Conservation (phyloP, 495 filamentous ascomycete species). For the Penicillium canescens region DNA sequence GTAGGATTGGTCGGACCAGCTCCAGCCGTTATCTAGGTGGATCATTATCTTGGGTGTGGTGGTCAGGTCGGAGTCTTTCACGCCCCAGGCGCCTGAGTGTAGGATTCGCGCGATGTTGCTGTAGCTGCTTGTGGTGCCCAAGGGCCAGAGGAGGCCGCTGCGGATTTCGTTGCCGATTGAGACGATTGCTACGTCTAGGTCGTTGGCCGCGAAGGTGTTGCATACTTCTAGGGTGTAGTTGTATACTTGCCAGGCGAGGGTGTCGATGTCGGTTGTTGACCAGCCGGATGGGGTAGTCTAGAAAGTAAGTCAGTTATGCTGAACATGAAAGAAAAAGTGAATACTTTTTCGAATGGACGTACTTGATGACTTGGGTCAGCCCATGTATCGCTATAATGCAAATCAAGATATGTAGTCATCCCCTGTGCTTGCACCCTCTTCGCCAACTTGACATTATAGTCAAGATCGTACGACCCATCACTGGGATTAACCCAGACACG, state of each 20-base stretch:
- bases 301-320: neutral
- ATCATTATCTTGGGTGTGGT: constrained; percentile 64
- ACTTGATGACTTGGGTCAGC: constrained; percentile 48
- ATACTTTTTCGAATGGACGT: neutral
- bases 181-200: constrained; percentile 58
- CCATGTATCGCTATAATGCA: constrained; percentile 73
- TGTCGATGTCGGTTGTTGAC: constrained; percentile 55
- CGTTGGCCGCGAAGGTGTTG: constrained; percentile 56
- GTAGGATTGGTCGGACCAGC: constrained; percentile 61
- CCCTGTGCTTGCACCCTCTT: constrained; percentile 64
- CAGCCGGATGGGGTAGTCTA: constrained; percentile 59
- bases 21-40: constrained; percentile 71
- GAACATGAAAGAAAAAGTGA: neutral
- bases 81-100: constrained; percentile 60
- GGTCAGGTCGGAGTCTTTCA: constrained; percentile 59
- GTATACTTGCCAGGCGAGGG: constrained; percentile 61
- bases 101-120: constrained; percentile 61
- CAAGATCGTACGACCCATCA: constrained; percentile 64
- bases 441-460: constrained; percentile 68
- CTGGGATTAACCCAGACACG: constrained; percentile 71
- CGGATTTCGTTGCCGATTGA: constrained; percentile 74
- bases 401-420: constrained; percentile 64
- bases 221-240: constrained; percentile 63
- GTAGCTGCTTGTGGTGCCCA: constrained; percentile 52
- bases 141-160: constrained; percentile 62